These are phyloP conservation scores for Candida palmyrensis DNA, from an alignment of 805 yeast species.

Conservation along the genomic window DNA sequence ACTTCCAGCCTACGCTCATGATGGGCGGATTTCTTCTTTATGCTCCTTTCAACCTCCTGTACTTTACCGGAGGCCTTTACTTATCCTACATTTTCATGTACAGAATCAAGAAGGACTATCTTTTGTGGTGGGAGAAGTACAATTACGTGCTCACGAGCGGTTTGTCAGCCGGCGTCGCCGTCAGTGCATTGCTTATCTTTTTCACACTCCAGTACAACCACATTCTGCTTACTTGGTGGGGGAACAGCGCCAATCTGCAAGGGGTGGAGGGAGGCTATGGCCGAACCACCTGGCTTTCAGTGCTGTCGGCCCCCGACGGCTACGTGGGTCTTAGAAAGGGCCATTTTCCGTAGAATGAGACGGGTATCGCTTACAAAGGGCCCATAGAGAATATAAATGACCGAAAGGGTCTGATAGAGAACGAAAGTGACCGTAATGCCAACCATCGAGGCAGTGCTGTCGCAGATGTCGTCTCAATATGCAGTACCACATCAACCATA, in stretches of 20 bases:
- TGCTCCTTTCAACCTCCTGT: slow-evolving; percentile 50
- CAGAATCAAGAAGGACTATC: slow-evolving; percentile 43
- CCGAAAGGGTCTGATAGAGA: too few species aligned
- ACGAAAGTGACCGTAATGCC: too few species aligned
- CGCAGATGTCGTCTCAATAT: too few species aligned
- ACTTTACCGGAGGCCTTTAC: slow-evolving; percentile 57
- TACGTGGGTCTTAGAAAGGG: slow-evolving; percentile 26
- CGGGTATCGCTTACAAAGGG: too few species aligned
- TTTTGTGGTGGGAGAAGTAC: slow-evolving; percentile 68
- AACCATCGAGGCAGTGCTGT: too few species aligned
- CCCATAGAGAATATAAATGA: too few species aligned
- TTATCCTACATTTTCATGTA: slow-evolving; percentile 55
- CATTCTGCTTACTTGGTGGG: slow-evolving; percentile 58
- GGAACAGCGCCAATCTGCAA: slow-evolving; percentile 33
- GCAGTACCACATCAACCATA: too few species aligned
- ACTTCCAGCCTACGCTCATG: slow-evolving; percentile 51
- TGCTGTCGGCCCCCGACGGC: slow-evolving; percentile 26
- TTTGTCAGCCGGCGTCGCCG: slow-evolving; percentile 58
- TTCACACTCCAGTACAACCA: slow-evolving; percentile 45
- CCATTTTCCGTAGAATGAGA: slow-evolving; percentile 22
- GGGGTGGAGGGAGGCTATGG: slow-evolving; percentile 34
- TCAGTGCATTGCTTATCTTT: slow-evolving; percentile 55
- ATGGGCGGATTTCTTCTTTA: slow-evolving; percentile 45
- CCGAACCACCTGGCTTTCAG: slow-evolving; percentile 25
- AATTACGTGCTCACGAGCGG: slow-evolving; percentile 60